Evolutionary conservation across 805 yeast species (phyloP), one percentile per base, ranked within the genome.

Genomic region (Saccharomycopsis capsularis): DNA sequence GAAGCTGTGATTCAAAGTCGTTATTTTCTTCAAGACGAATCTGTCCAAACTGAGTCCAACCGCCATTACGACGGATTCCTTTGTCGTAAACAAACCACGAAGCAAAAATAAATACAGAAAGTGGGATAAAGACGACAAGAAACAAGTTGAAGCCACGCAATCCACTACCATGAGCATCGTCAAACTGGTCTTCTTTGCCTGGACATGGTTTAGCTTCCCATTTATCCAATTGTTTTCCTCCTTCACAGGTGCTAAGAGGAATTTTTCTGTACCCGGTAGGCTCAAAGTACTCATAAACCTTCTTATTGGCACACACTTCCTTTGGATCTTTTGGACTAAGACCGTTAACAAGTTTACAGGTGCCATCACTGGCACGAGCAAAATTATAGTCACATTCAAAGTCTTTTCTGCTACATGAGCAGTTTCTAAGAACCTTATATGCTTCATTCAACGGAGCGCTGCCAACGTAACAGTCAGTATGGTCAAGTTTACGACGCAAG

Each of bases 371-470:
- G 44, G 80, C 81, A 51, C 82, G 73, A 50, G 66, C 76, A 63
- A 72, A 90, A 65, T 90, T 90, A 69, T 81, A 87, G 63, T 93
- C 99, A 74, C 99, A 93, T 65, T 93, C 99, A 60, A 70, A 93
- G 60, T 91, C 99, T 46, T 76, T 75, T 64, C 96, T 76, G 0
- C 93, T 74, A 68, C 99, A 93, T 1, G 82, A 62, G 68, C 99
- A 93, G 62, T 85, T 81, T 52, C 78, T 70, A 9, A 75, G 62
- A 11, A 75, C 69, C 55, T 72, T 74, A 59, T 71, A 76, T 1
- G 85, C 89, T 25, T 75, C 68, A 24, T 68, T 62, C 38, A 85
- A 69, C 41, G 83, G 79, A 2, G 81, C 78, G 47, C 76, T 76
- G 48, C 71, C 76, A 53, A 87, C 81, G 59, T 80, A 85, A 65